A percentile compares a stretch with the other conserved stretches of the same genome.
Conservation (phyloP, 2,329 filamentous ascomycete genomes). For the Ceratocystis albifundus region DNA sequence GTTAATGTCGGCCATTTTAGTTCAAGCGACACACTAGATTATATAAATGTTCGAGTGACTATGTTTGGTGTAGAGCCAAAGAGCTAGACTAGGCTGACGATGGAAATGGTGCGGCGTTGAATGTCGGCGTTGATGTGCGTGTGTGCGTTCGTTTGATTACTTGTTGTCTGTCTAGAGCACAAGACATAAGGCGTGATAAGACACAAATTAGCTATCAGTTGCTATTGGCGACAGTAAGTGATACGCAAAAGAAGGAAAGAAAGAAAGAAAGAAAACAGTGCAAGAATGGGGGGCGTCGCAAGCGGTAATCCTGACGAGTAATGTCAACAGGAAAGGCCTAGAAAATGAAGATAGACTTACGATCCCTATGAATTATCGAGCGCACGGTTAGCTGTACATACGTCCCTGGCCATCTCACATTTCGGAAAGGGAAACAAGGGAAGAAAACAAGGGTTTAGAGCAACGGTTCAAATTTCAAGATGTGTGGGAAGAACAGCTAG, state of each 20-base stretch:
- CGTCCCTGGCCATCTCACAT: neutral
- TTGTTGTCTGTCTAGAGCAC: no score
- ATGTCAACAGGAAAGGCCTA: neutral
- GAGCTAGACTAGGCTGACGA: neutral
- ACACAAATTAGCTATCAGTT: no score
- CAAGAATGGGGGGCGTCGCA: slow-evolving; percentile 2
- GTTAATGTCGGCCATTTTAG: slow-evolving; percentile 79
- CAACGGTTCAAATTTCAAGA: slow-evolving; percentile 5
- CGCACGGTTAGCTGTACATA: slow-evolving; percentile 9
- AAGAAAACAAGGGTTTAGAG: neutral
- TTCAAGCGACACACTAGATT: slow-evolving; percentile 21
- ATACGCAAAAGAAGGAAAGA: no score
- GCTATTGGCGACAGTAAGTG: no score
- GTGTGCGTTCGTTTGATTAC: no score
- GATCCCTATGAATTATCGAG: neutral
- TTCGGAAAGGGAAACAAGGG: slow-evolving; percentile 2
- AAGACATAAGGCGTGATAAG: no score
- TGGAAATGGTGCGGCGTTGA: neutral
- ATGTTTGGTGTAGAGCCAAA: neutral
- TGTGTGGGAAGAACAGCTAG: neutral
- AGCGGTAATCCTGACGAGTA: neutral
- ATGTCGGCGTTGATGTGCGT: neutral
- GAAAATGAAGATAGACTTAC: slow-evolving; percentile 10
- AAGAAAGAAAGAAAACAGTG: neutral
- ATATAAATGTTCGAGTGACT: neutral